These are phyloP conservation scores for Colletotrichum sp. DNA, from an alignment of 2,329 filamentous ascomycete genomes.

Conservation along the genomic window DNA sequence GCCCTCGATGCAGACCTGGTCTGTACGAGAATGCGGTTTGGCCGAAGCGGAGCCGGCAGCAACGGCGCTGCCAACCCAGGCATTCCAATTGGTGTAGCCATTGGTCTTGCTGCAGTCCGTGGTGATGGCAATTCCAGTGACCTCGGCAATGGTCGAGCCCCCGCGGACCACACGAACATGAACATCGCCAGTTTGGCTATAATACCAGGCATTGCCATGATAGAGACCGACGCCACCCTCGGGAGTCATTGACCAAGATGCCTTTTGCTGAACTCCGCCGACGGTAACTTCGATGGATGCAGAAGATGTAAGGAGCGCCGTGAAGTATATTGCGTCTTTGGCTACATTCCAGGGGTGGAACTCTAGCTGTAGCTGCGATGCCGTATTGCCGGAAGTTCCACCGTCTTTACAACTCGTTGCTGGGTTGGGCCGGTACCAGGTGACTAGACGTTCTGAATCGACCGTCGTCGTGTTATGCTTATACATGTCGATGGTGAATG, in stretches of 20 bases:
- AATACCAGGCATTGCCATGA: not conserved
- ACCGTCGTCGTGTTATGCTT: slow-evolving; percentile 41
- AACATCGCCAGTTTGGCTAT: not conserved
- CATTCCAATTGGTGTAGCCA: slow-evolving; percentile 14
- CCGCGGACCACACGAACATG: slow-evolving; percentile 24
- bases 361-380: slow-evolving; percentile 25
- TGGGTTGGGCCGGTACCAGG: slow-evolving; percentile 27
- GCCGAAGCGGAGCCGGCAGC: not conserved
- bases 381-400: slow-evolving; percentile 30
- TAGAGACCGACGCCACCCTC: not conserved
- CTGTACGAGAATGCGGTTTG: not conserved
- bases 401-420: slow-evolving; percentile 23
- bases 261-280: not conserved
- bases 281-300: slow-evolving; percentile 24
- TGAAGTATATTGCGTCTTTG: slow-evolving; percentile 14
- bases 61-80: not conserved
- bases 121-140: not conserved
- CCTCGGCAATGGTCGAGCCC: not conserved
- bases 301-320: slow-evolving; percentile 27
- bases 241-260: fast-evolving
- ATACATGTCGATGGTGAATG: slow-evolving; percentile 54
- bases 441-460: slow-evolving; percentile 23
- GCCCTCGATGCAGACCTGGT: slow-evolving; percentile 27
- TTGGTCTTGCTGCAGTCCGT: not conserved
- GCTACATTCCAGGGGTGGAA: slow-evolving; percentile 16